Evolutionary conservation across 352 stramenopile species (phyloP).

Genomic region (Globisporangium barbulae): DNA sequence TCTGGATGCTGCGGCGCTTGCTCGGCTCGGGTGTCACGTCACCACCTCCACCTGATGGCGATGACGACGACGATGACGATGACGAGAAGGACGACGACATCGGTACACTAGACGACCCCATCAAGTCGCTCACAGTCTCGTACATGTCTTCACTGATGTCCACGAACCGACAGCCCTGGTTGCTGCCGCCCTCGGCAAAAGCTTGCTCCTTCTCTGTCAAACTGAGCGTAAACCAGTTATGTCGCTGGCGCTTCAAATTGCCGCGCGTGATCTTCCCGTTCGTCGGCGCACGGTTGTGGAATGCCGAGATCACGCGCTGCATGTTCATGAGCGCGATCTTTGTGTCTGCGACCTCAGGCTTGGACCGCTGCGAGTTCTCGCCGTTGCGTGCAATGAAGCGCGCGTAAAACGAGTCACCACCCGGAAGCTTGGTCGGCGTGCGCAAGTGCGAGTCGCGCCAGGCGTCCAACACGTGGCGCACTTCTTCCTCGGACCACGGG

Average conservation of each 20-base stretch:
- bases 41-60: background rate
- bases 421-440: conserved; percentile 9
- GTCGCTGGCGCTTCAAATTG: conserved; percentile 8
- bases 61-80: background rate
- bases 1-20: conserved; percentile 9
- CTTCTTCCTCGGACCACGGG: conserved; percentile 1
- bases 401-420: conserved; percentile 13
- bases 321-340: conserved; percentile 17
- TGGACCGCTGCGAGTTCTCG: conserved; percentile 13
- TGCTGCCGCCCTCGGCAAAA: background rate
- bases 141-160: conserved; percentile 17
- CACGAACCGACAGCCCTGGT: conserved; percentile 8
- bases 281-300: conserved; percentile 1
- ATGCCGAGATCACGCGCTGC: conserved; percentile 9
- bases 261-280: conserved; percentile 14
- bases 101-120: background rate
- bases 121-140: conserved; percentile 6
- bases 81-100: background rate
- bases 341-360: conserved; percentile 14
- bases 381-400: conserved; percentile 16
- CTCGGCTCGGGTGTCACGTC: background rate
- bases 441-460: conserved; percentile 12
- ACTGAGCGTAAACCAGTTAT: conserved; percentile 15
- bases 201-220: background rate
- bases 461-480: conserved; percentile 9